Conservation (phyloP, 2,329 filamentous ascomycete species). For the Cadophora gregata region DNA sequence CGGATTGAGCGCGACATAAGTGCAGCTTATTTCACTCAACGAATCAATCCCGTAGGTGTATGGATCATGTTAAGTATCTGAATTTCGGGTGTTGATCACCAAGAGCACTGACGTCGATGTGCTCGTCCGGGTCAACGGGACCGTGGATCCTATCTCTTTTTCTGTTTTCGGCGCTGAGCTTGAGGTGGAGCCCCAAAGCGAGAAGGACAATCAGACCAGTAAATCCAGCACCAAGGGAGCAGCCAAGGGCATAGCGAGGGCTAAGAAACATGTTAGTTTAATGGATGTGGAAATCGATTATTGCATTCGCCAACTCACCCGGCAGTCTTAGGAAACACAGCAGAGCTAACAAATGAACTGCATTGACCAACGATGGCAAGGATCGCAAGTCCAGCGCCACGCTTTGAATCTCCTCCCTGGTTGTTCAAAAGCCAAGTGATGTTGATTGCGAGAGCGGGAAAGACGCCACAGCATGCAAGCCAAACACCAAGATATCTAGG, state of each 20-base stretch:
- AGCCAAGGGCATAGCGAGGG: neutral
- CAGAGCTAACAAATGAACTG: slow-evolving; percentile 41
- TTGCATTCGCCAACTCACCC: neutral
- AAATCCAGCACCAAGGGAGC: neutral
- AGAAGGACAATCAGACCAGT: neutral
- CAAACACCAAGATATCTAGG: slow-evolving; percentile 48
- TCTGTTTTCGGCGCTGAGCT: neutral
- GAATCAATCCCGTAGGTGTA: neutral
- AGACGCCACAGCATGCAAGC: slow-evolving; percentile 46
- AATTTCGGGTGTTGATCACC: neutral
- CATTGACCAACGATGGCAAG: slow-evolving; percentile 42
- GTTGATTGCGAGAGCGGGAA: slow-evolving; percentile 43
- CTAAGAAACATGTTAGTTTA: neutral
- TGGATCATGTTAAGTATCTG: neutral
- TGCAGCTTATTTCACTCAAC: too few species aligned
- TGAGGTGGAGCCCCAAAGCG: neutral
- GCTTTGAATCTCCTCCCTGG: slow-evolving; percentile 43
- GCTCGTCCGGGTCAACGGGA: neutral
- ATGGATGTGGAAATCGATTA: neutral
- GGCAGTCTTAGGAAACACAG: neutral
- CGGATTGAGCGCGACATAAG: too few species aligned
- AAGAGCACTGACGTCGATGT: neutral
- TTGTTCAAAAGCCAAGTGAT: slow-evolving; percentile 46
- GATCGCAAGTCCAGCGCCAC: slow-evolving; percentile 39
- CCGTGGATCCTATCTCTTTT: neutral